These are phyloP conservation scores for Phylloporus gajari DNA, from an alignment of 1,284 basidiomycete species.

Conservation along the genomic window DNA sequence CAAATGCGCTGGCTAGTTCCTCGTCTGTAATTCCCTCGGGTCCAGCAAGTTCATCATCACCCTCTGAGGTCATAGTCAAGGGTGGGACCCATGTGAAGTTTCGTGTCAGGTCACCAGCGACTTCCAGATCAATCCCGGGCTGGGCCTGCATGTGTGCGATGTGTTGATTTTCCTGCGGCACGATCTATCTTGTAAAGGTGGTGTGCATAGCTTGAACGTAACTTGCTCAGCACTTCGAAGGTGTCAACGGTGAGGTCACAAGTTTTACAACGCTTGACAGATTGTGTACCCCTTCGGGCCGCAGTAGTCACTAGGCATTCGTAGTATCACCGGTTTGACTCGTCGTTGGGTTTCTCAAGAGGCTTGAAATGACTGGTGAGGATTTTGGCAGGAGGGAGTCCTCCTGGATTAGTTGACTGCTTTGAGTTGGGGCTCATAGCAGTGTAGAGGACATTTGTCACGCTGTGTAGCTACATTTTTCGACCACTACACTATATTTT, in stretches of 20 bases:
- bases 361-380: neutral
- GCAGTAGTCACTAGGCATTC: neutral
- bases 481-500: too few species aligned
- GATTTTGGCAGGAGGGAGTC: neutral
- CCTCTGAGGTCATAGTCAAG: neutral
- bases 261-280: too few species aligned
- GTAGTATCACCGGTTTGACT: neutral
- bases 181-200: neutral
- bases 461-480: neutral
- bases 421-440: neutral
- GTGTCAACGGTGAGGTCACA: too few species aligned
- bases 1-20: neutral
- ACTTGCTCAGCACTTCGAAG: neutral
- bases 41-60: neutral
- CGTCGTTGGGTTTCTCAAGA: neutral
- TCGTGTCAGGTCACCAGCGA: neutral
- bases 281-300: neutral
- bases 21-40: neutral
- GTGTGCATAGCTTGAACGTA: neutral
- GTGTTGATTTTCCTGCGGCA: constrained; percentile 13
- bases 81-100: neutral
- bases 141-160: neutral
- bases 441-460: neutral
- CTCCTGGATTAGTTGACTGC: neutral
- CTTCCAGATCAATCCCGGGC: neutral